Evolutionary conservation across 768 basidiomycete species (phyloP).

Genomic region (Chiua virens): DNA sequence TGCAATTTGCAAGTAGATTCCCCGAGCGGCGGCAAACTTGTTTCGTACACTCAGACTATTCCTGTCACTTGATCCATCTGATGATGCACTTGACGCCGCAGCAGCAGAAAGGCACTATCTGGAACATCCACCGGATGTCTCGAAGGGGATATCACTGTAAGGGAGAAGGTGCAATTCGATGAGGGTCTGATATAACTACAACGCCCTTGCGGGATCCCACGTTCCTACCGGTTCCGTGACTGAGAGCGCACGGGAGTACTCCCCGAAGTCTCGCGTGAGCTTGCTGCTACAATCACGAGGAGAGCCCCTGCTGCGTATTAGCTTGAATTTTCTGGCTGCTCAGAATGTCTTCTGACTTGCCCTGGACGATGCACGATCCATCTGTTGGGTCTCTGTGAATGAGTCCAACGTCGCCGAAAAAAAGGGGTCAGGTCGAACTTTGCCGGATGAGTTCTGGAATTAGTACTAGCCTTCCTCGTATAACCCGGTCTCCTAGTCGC

Average conservation of each 20-base stretch:
- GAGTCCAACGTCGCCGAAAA: constrained; percentile 8
- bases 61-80: neutral
- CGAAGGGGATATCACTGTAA: neutral
- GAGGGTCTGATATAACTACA: neutral
- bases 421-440: constrained; percentile 2
- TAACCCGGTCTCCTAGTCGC: constrained; percentile 1
- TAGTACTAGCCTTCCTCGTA: neutral
- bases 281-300: constrained; percentile 9
- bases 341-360: constrained; percentile 8
- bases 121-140: neutral
- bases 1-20: neutral
- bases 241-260: too few species aligned
- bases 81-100: neutral
- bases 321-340: constrained; percentile 4
- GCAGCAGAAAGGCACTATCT: neutral
- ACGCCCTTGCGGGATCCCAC: neutral
- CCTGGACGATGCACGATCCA: constrained; percentile 17
- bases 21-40: neutral
- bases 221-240: too few species aligned
- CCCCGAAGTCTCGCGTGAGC: neutral
- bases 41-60: neutral
- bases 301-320: constrained; percentile 2
- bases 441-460: neutral
- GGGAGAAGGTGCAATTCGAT: neutral
- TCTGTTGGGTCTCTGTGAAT: neutral